phyloP scores from a whole-genome alignment of 495 filamentous ascomycete genomes.

The Penicillium egyptiacum region DNA sequence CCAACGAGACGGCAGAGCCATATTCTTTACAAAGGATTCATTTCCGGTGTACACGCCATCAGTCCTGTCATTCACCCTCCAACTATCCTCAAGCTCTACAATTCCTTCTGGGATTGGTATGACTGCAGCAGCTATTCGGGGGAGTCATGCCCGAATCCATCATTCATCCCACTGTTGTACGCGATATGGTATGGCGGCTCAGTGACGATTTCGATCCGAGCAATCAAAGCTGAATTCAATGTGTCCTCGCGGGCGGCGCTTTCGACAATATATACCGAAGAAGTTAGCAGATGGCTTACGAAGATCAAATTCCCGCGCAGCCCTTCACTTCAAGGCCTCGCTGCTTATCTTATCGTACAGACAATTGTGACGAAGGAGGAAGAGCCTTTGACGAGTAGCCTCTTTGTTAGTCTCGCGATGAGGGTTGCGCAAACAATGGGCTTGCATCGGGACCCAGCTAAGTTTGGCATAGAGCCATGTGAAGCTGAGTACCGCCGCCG shows the following conservation, averaged over 20 bases:
- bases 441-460: slow-evolving; percentile 66
- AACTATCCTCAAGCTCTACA: slow-evolving; percentile 43
- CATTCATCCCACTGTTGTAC: slow-evolving; percentile 48
- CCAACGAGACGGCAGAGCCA: slow-evolving; percentile 49
- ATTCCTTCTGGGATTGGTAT: slow-evolving; percentile 52
- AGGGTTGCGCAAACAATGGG: slow-evolving; percentile 74
- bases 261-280: slow-evolving; percentile 43
- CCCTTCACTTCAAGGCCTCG: slow-evolving; percentile 44
- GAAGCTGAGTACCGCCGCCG: slow-evolving; percentile 69
- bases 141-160: slow-evolving; percentile 41
- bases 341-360: slow-evolving; percentile 48
- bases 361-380: slow-evolving; percentile 51
- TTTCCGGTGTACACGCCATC: slow-evolving; percentile 49
- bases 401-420: slow-evolving; percentile 56
- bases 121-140: slow-evolving; percentile 47
- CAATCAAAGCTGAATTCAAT: slow-evolving; percentile 47
- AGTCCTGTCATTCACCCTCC: slow-evolving; percentile 48
- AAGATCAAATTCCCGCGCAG: slow-evolving; percentile 49
- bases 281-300: slow-evolving; percentile 44
- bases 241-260: slow-evolving; percentile 35
- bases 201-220: slow-evolving; percentile 45
- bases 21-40: slow-evolving; percentile 48
- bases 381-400: slow-evolving; percentile 48
- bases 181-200: slow-evolving; percentile 53
- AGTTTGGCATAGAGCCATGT: slow-evolving; percentile 61